These are phyloP conservation scores for Adansonia gregorii DNA, from an alignment of 441 rosid genomes.

Conservation along the genomic window DNA sequence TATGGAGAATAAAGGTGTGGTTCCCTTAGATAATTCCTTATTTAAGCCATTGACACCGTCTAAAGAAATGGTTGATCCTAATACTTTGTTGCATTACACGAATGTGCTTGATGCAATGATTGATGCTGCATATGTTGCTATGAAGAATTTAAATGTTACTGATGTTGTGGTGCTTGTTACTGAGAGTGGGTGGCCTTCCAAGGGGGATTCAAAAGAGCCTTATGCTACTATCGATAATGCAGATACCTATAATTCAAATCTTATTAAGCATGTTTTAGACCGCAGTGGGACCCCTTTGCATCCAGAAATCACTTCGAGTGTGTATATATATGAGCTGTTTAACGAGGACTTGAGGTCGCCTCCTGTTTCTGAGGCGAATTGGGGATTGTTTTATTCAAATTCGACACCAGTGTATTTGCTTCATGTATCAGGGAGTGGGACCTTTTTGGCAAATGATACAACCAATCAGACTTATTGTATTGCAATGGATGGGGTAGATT, in stretches of 20 bases:
- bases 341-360: slow-evolving; percentile 82
- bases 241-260: slow-evolving; percentile 79
- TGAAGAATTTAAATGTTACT: slow-evolving; percentile 84
- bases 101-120: slow-evolving; percentile 94
- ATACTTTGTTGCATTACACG: slow-evolving; percentile 90
- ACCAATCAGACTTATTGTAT: slow-evolving; percentile 88
- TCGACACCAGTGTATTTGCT: slow-evolving; percentile 82
- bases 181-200: slow-evolving; percentile 88
- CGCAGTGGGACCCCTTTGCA: slow-evolving; percentile 79
- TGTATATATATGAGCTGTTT: slow-evolving; percentile 80
- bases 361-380: slow-evolving; percentile 80
- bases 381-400: slow-evolving; percentile 89
- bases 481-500: slow-evolving; percentile 72
- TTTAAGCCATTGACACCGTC: slow-evolving; percentile 85
- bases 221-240: slow-evolving; percentile 83
- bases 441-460: slow-evolving; percentile 85
- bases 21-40: slow-evolving; percentile 83
- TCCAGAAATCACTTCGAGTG: slow-evolving; percentile 81
- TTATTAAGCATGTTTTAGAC: slow-evolving; percentile 88
- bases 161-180: slow-evolving; percentile 85
- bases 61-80: slow-evolving; percentile 96
- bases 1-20: slow-evolving; percentile 94
- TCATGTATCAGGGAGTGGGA: slow-evolving; percentile 83
- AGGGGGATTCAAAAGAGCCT: slow-evolving; percentile 85
- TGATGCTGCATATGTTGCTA: slow-evolving; percentile 87